phyloP scores from a whole-genome alignment of 345 rosid species.

The Turritis glabra region DNA sequence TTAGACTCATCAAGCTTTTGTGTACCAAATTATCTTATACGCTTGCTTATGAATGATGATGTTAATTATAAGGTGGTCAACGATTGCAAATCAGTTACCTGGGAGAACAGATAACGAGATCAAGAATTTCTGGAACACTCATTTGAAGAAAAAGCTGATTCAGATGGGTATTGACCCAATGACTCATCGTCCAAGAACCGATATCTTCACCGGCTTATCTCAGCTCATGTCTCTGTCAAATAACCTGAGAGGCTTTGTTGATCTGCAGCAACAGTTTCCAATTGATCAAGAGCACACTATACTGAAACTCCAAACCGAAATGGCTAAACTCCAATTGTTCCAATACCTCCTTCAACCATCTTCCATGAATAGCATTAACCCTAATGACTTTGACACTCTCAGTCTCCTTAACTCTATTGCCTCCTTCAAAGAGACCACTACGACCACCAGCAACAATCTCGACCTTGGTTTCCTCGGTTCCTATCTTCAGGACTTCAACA shows the following conservation, averaged over 20 bases:
- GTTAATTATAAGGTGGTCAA: slow-evolving; percentile 74
- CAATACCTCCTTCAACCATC: slow-evolving; percentile 39
- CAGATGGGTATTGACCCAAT: slow-evolving; percentile 82
- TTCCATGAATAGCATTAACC: slow-evolving; percentile 27
- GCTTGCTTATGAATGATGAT: slow-evolving; percentile 6
- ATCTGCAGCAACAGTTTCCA: slow-evolving; percentile 34
- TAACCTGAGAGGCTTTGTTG: slow-evolving; percentile 33
- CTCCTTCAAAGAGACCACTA: slow-evolving; percentile 27
- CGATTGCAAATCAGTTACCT: slow-evolving; percentile 71
- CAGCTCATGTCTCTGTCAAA: slow-evolving; percentile 40
- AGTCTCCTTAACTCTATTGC: slow-evolving; percentile 30
- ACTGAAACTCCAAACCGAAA: slow-evolving; percentile 39
- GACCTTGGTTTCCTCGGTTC: slow-evolving; percentile 28
- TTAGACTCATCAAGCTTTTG: too few relatives aligned
- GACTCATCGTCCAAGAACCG: slow-evolving; percentile 73
- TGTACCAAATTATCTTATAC: slow-evolving; percentile 2
- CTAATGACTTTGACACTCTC: slow-evolving; percentile 35
- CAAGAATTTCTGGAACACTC: slow-evolving; percentile 84
- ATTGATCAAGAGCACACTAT: slow-evolving; percentile 26
- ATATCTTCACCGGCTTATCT: slow-evolving; percentile 38
- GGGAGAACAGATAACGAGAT: slow-evolving; percentile 81
- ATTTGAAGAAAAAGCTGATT: slow-evolving; percentile 76
- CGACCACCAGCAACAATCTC: slow-evolving; percentile 16
- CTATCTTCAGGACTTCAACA: slow-evolving; percentile 37
- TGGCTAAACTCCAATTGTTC: slow-evolving; percentile 34